Conservation (phyloP, 805 yeast genomes). For the Teunomyces barrocoloradensis region DNA sequence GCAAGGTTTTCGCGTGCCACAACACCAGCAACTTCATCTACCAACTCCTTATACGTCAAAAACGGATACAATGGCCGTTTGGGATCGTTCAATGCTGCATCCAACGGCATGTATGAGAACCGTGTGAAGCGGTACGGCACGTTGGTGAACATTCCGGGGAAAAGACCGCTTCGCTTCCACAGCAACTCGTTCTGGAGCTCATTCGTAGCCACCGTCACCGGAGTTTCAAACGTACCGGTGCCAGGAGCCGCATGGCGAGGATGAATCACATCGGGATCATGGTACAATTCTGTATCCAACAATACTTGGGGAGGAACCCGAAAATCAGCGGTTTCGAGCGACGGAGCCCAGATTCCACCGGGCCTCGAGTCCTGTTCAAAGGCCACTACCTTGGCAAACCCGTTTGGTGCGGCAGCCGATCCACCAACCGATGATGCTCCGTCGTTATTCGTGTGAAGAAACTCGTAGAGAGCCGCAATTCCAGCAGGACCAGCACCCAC, state of each 20-base stretch:
- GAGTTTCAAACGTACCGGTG: conserved; percentile 15
- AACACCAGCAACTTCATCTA: conserved; percentile 23
- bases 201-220: conserved; percentile 10
- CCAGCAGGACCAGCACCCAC: conserved; percentile 77
- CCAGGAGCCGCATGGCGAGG: conserved; percentile 14
- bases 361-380: conserved; percentile 42
- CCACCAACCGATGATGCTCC: conserved; percentile 20
- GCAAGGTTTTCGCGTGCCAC: conserved; percentile 24
- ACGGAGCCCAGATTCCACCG: conserved; percentile 48
- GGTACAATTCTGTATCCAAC: conserved; percentile 20
- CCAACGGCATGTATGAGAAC: conserved; percentile 33
- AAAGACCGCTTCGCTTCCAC: conserved; percentile 41
- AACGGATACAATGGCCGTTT: conserved; percentile 35
- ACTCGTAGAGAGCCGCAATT: conserved; percentile 29
- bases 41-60: conserved; percentile 34
- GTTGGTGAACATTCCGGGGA: conserved; percentile 39
- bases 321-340: conserved; percentile 15
- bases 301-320: conserved; percentile 29
- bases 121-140: conserved; percentile 37
- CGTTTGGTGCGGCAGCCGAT: conserved; percentile 14
- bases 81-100: conserved; percentile 17
- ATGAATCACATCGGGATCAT: conserved; percentile 31
- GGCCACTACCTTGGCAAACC: conserved; percentile 35
- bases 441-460: conserved; percentile 18
- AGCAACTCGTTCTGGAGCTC: conserved; percentile 14